Evolutionary conservation across 1,139 yeast species (phyloP).

Genomic region (Geotrichum restrictum): DNA sequence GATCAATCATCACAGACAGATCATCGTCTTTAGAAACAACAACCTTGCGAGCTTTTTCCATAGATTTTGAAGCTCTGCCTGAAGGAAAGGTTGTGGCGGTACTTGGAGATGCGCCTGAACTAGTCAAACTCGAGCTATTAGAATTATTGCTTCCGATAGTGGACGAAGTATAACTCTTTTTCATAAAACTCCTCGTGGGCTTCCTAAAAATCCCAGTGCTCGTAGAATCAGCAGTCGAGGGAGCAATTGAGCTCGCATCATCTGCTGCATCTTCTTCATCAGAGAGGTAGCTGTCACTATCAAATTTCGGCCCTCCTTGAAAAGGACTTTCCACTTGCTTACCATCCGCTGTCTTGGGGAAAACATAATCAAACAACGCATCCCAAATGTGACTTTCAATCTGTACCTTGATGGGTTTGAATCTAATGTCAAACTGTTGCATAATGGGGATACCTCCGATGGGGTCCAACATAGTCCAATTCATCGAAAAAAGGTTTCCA

Average conservation of each 20-base stretch:
- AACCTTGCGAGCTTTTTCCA: neutral
- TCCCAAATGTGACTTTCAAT: constrained; percentile 68
- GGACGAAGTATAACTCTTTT: neutral
- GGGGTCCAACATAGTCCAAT: constrained; percentile 73
- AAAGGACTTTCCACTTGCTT: constrained; percentile 29
- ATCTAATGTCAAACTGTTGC: constrained; percentile 45
- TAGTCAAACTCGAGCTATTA: neutral
- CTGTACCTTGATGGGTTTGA: constrained; percentile 69
- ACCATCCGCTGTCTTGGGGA: constrained; percentile 48
- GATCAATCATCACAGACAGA: constrained; percentile 53
- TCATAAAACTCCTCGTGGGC: neutral
- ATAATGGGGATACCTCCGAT: constrained; percentile 83
- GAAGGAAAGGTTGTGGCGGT: neutral
- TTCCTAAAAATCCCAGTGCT: neutral
- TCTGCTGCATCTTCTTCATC: constrained; percentile 10
- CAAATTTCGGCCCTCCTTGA: constrained; percentile 9
- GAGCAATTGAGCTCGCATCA: neutral
- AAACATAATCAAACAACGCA: constrained; percentile 57
- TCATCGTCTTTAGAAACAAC: constrained; percentile 39
- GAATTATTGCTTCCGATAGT: neutral
- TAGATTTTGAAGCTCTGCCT: neutral
- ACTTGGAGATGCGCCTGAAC: neutral
- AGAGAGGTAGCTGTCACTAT: constrained; percentile 2
- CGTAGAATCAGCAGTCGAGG: neutral
- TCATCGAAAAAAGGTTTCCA: constrained; percentile 47